Evolutionary conservation across 1,284 basidiomycete species (phyloP), one percentile per base, ranked within the genome.

Genomic region (Ceratobasidium sp.): DNA sequence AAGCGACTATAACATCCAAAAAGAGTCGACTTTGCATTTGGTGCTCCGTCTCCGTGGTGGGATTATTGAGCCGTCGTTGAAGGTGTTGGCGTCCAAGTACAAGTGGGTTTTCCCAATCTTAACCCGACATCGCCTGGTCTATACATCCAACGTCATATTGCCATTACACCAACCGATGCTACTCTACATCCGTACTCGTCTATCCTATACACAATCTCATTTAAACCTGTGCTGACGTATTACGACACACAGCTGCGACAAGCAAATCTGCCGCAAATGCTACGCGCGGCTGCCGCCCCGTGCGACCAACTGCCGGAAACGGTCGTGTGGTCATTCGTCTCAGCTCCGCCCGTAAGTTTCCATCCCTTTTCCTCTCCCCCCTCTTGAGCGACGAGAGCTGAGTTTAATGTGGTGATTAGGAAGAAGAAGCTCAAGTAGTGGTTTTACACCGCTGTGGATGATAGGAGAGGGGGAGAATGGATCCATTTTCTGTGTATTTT

Each of bases 261-360:
- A 97, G 90, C 94, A 96, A 85, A 98, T 99, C 84, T 99, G 97
- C 92, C 96, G 97, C 87, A 99, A 99, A 88, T 99, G 98, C 90
- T 99, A 99, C 88, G 97, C 97, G 76, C 97, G 98, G 85, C 96
- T 99, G 82, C 97, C 97, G 82, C 97, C 96, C 78, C 96, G 97
- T 88, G 97, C 97, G 64, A 98, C 96, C 89, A 99, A 99, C 92
- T 99, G 97, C 92, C 91, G 96, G 85, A 97, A 98, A 89, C 89
- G 93, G 81, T 89, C 90, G 82, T 97, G 95, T 84, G 96, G 96
- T 54, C 96, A 97, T 88, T 96, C 95, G 78, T 94, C 93, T 80
- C 96, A 98, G 86, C 95, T 98, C 88, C 94, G 96, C 87, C 96
- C 96, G 94, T 95, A 80, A 85, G 93, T 91, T 12, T 38, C 56